These are phyloP conservation scores for Xylaria arbuscula DNA, from an alignment of 2,329 filamentous ascomycete species.

Conservation along the genomic window DNA sequence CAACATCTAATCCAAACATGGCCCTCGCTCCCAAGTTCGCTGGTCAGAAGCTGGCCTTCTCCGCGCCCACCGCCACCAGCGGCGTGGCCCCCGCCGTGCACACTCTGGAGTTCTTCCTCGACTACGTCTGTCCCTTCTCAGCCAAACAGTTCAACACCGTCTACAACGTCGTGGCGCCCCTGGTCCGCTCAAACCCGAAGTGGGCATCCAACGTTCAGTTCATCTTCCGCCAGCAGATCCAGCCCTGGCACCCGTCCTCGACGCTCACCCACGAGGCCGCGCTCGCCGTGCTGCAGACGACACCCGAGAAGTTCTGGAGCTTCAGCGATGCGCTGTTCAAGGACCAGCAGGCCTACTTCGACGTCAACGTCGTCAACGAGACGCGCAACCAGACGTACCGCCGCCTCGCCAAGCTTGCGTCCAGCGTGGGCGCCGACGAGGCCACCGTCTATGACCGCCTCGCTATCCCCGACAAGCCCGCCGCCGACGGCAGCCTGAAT, in stretches of 20 bases:
- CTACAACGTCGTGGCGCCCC: slow-evolving; percentile 71
- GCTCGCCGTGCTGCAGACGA: slow-evolving; percentile 78
- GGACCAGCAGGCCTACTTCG: slow-evolving; percentile 82
- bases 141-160: slow-evolving; percentile 80
- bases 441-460: slow-evolving; percentile 76
- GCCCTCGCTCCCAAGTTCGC: slow-evolving; percentile 82
- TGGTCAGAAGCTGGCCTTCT: slow-evolving; percentile 72
- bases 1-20: slow-evolving; percentile 60
- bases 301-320: slow-evolving; percentile 79
- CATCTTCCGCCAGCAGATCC: slow-evolving; percentile 90
- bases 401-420: slow-evolving; percentile 80
- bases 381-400: slow-evolving; percentile 85
- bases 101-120: slow-evolving; percentile 77
- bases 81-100: slow-evolving; percentile 60
- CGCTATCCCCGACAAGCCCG: slow-evolving; percentile 74
- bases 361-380: slow-evolving; percentile 85
- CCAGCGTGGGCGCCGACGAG: slow-evolving; percentile 75
- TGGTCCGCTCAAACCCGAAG: slow-evolving; percentile 70
- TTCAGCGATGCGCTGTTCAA: slow-evolving; percentile 76
- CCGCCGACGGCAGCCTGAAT: slow-evolving; percentile 76
- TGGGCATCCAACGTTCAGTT: slow-evolving; percentile 71
- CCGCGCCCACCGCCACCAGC: slow-evolving; percentile 50
- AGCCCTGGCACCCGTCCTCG: slow-evolving; percentile 93
- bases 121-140: slow-evolving; percentile 88
- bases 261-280: slow-evolving; percentile 85